Conservation (phyloP, 768 basidiomycete genomes). For the Gyrodon lividus region DNA sequence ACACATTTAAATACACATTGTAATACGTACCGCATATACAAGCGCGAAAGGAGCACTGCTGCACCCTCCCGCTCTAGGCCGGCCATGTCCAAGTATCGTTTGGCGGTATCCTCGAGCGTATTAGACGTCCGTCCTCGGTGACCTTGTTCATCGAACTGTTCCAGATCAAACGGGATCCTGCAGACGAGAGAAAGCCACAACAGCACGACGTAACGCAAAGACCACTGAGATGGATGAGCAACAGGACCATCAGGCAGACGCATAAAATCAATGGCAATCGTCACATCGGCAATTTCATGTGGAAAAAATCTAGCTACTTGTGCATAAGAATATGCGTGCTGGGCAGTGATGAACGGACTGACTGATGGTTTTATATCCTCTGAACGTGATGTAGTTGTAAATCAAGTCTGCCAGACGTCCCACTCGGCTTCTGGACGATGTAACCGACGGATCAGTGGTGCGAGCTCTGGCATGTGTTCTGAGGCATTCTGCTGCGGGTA, state of each 20-base stretch:
- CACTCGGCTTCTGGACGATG: conserved; percentile 40
- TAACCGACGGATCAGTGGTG: conserved; percentile 26
- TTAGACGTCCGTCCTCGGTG: conserved; percentile 53
- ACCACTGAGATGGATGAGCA: conserved; percentile 58
- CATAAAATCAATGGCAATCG: conserved; percentile 69
- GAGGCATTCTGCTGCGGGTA: conserved; percentile 67
- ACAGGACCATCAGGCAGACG: conserved; percentile 43
- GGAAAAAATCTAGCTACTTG: conserved; percentile 87
- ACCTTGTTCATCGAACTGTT: conserved; percentile 72
- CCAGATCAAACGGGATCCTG: conserved; percentile 90
- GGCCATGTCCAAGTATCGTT: conserved; percentile 55
- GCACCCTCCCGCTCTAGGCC: conserved; percentile 87
- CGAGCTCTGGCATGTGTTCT: conserved; percentile 51
- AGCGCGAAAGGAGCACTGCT: conserved; percentile 72
- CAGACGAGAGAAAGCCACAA: conserved; percentile 94
- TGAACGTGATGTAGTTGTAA: conserved; percentile 80
- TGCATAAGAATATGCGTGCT: conserved; percentile 16
- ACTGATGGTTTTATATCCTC: conserved; percentile 93
- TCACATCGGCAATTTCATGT: conserved; percentile 82
- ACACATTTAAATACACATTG: background rate
- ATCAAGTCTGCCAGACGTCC: conserved; percentile 59
- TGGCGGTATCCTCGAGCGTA: conserved; percentile 58
- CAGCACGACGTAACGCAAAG: conserved; percentile 77
- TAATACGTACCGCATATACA: conserved; percentile 70
- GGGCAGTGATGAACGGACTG: conserved; percentile 31